Conservation (phyloP, 768 basidiomycete species). For the Kwoniella sp. region DNA sequence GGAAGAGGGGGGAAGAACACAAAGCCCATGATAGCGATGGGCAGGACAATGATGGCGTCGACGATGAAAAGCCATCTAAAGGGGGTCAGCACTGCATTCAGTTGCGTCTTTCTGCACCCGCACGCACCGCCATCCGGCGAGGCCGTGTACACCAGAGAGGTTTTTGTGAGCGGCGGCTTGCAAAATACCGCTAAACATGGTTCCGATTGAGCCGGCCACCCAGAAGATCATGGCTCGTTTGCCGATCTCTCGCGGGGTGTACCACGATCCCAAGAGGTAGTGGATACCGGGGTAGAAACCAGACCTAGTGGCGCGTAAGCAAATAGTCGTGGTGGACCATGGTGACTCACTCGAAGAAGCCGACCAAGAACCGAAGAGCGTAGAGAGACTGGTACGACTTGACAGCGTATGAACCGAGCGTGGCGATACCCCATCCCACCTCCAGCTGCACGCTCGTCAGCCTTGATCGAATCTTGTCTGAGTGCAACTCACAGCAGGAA, state of each 20-base stretch:
- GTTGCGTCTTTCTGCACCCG: neutral
- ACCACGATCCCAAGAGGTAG: slow-evolving; percentile 44
- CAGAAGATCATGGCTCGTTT: slow-evolving; percentile 45
- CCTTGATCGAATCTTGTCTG: too few relatives aligned
- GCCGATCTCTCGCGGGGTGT: slow-evolving; percentile 39
- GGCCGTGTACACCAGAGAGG: slow-evolving; percentile 30
- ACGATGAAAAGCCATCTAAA: slow-evolving; percentile 32
- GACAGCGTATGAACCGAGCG: slow-evolving; percentile 38
- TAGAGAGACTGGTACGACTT: slow-evolving; percentile 31
- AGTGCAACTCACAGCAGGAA: slow-evolving; percentile 18
- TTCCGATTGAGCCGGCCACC: slow-evolving; percentile 32
- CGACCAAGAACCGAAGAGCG: slow-evolving; percentile 44
- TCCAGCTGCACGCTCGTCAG: slow-evolving; percentile 32
- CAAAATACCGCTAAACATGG: slow-evolving; percentile 38
- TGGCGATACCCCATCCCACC: slow-evolving; percentile 39
- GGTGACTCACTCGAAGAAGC: slow-evolving; percentile 41
- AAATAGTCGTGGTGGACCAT: too few relatives aligned
- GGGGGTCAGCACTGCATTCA: neutral
- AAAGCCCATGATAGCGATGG: slow-evolving; percentile 21
- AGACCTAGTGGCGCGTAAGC: slow-evolving; percentile 8
- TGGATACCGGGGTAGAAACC: slow-evolving; percentile 47
- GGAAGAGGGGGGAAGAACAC: slow-evolving; percentile 31
- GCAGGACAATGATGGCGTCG: slow-evolving; percentile 18
- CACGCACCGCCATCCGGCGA: slow-evolving; percentile 22
- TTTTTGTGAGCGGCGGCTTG: slow-evolving; percentile 40